Percentiles rank a stretch among this genome's conserved stretches.
Conservation (phyloP, 163 green algal species). For the Prototheca wickerhamii region DNA sequence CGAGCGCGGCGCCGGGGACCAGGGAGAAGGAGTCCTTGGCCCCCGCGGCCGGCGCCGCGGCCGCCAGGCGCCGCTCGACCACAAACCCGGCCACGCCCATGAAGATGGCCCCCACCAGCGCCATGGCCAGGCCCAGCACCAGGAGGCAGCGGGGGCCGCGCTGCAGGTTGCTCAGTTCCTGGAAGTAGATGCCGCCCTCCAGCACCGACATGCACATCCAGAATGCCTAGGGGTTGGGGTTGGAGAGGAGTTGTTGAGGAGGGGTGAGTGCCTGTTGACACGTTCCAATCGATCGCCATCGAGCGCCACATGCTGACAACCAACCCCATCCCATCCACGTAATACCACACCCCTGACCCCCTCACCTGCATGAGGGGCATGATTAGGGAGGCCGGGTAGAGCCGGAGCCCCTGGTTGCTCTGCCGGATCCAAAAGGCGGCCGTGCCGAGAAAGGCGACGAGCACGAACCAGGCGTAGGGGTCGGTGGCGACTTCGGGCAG, state of each 20-base stretch:
- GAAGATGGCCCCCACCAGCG: constrained; percentile 26
- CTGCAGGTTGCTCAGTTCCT: constrained; percentile 29
- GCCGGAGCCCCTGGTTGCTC: constrained; percentile 29
- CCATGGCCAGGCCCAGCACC: constrained; percentile 18
- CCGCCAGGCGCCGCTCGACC: background rate
- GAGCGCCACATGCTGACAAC: too few species aligned
- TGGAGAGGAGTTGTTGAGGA: background rate
- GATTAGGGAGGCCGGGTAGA: constrained; percentile 39
- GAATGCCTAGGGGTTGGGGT: constrained; percentile 21
- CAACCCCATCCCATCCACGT: too few species aligned
- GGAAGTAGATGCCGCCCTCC: constrained; percentile 45
- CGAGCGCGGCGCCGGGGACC: background rate
- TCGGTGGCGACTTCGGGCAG: constrained; percentile 25
- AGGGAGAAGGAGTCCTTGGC: background rate
- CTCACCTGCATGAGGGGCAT: constrained; percentile 43
- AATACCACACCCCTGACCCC: background rate
- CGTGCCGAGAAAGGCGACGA: constrained; percentile 35
- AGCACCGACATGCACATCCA: constrained; percentile 45
- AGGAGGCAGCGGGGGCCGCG: constrained; percentile 10
- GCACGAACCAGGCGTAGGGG: constrained; percentile 31
- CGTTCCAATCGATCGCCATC: too few species aligned
- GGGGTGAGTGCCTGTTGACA: too few species aligned
- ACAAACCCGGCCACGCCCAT: constrained; percentile 16
- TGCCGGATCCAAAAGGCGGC: constrained; percentile 39
- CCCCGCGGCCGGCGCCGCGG: background rate